Conservation (phyloP, 768 basidiomycete genomes). For the Cystoderma amianthinum region DNA sequence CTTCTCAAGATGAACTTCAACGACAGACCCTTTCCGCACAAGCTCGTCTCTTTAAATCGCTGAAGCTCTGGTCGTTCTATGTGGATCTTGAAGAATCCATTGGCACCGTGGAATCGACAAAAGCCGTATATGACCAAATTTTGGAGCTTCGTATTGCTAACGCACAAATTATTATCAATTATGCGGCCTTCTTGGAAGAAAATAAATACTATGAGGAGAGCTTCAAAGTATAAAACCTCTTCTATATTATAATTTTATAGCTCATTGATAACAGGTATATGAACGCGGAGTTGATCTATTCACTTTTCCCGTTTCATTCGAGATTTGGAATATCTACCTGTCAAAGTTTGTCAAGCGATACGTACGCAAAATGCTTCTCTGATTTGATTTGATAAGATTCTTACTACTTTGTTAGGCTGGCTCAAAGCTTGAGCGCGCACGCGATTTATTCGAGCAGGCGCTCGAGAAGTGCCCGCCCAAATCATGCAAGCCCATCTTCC, state of each 20-base stretch:
- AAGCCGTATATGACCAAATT: slow-evolving; percentile 93
- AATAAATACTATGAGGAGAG: slow-evolving; percentile 98
- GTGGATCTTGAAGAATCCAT: slow-evolving; percentile 97
- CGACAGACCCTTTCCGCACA: slow-evolving; percentile 76
- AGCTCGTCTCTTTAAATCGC: slow-evolving; percentile 89
- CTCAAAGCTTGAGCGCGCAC: slow-evolving; percentile 88
- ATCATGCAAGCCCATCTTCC: slow-evolving; percentile 88
- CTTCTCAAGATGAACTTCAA: slow-evolving; percentile 2
- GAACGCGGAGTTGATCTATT: slow-evolving; percentile 96
- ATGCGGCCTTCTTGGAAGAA: slow-evolving; percentile 94
- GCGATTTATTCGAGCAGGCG: slow-evolving; percentile 97
- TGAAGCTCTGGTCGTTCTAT: slow-evolving; percentile 99
- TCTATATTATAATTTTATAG: neutral
- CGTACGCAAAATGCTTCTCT: slow-evolving; percentile 38
- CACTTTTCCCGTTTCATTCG: slow-evolving; percentile 96
- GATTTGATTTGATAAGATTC: neutral
- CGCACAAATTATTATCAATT: slow-evolving; percentile 96
- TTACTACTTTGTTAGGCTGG: slow-evolving; percentile 55
- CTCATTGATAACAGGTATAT: slow-evolving; percentile 78
- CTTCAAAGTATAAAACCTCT: slow-evolving; percentile 65
- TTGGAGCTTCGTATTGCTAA: slow-evolving; percentile 96
- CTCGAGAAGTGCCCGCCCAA: slow-evolving; percentile 94
- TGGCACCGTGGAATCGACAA: slow-evolving; percentile 86
- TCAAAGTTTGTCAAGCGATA: slow-evolving; percentile 97
- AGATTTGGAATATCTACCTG: slow-evolving; percentile 98